A percentile compares a stretch with the other conserved stretches of the same genome.
phyloP scores from a whole-genome alignment of 2,329 filamentous ascomycete genomes.

The Venturia aucupariae region DNA sequence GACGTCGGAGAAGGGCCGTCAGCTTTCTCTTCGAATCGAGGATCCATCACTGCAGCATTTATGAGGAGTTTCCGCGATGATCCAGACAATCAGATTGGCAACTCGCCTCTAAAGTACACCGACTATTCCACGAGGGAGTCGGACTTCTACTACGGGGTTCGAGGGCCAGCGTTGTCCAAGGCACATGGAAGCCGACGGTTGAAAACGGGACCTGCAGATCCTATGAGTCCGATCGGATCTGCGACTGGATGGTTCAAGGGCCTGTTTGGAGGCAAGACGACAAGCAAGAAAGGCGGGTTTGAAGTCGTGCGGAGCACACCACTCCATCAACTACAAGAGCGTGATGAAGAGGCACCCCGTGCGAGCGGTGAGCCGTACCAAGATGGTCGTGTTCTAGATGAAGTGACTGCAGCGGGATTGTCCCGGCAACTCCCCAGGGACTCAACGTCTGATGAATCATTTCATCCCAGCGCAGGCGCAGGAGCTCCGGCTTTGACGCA shows the following conservation, averaged over 20 bases:
- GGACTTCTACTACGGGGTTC: slow-evolving; percentile 91
- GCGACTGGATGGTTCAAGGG: slow-evolving; percentile 83
- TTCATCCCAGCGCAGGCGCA: background rate
- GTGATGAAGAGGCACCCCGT: slow-evolving; percentile 8
- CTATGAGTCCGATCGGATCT: slow-evolving; percentile 80
- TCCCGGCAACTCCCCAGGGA: background rate
- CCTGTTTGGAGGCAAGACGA: slow-evolving; percentile 73
- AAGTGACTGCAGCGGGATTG: background rate
- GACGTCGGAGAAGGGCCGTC: slow-evolving; percentile 13
- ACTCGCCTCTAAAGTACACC: slow-evolving; percentile 37
- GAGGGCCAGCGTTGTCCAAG: slow-evolving; percentile 77
- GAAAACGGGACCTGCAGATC: slow-evolving; percentile 90
- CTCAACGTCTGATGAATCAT: background rate
- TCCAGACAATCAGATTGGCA: slow-evolving; percentile 20
- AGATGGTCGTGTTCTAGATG: background rate
- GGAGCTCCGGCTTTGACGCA: background rate
- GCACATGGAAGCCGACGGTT: slow-evolving; percentile 66
- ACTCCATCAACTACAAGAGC: slow-evolving; percentile 13
- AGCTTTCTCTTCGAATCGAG: slow-evolving; percentile 27
- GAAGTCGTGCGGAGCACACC: slow-evolving; percentile 74
- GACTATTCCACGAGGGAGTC: slow-evolving; percentile 93
- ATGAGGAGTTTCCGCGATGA: slow-evolving; percentile 38
- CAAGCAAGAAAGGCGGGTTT: slow-evolving; percentile 93
- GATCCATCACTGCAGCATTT: slow-evolving; percentile 36
- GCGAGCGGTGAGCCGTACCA: slow-evolving; percentile 5